These are phyloP conservation scores for Phytophthora megakarya DNA, from an alignment of 352 stramenopile species.

Conservation along the genomic window DNA sequence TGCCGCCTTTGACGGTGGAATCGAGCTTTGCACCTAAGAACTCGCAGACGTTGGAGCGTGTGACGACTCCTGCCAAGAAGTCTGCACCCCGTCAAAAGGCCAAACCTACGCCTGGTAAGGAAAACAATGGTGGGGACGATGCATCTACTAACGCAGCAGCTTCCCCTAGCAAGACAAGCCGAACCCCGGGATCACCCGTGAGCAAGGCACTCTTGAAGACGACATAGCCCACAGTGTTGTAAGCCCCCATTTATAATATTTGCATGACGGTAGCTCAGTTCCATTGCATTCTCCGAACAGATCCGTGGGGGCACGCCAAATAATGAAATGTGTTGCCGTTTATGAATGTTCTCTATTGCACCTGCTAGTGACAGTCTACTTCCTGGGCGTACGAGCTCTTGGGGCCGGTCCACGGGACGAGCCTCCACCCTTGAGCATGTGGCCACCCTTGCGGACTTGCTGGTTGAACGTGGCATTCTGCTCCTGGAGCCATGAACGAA, in stretches of 20 bases:
- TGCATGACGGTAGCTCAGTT: conserved; percentile 22
- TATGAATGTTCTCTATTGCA: conserved; percentile 13
- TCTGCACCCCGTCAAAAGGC: conserved; percentile 26
- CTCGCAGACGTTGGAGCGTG: conserved; percentile 23
- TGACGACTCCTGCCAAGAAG: conserved; percentile 15
- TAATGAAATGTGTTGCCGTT: conserved; percentile 29
- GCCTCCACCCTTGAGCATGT: conserved; percentile 95
- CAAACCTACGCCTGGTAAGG: conserved; percentile 30
- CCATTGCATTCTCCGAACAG: conserved; percentile 20
- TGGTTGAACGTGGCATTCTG: conserved; percentile 98
- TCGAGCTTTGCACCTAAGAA: conserved; percentile 67
- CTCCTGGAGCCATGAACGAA: conserved; percentile 95
- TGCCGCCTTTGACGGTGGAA: conserved; percentile 64
- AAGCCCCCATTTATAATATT: too few species aligned
- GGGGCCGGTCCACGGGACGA: conserved; percentile 56
- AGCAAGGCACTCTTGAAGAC: too few species aligned
- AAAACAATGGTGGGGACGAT: conserved; percentile 34
- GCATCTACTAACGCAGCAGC: conserved; percentile 22
- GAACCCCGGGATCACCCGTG: conserved; percentile 17
- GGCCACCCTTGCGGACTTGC: conserved; percentile 94
- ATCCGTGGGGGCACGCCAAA: conserved; percentile 12
- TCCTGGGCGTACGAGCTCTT: conserved; percentile 57
- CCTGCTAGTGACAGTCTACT: conserved; percentile 36
- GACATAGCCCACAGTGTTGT: too few species aligned
- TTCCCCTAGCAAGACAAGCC: conserved; percentile 32